Evolutionary conservation across 2,329 filamentous ascomycete genomes (phyloP).

Genomic region (Aspergillus cejpii): DNA sequence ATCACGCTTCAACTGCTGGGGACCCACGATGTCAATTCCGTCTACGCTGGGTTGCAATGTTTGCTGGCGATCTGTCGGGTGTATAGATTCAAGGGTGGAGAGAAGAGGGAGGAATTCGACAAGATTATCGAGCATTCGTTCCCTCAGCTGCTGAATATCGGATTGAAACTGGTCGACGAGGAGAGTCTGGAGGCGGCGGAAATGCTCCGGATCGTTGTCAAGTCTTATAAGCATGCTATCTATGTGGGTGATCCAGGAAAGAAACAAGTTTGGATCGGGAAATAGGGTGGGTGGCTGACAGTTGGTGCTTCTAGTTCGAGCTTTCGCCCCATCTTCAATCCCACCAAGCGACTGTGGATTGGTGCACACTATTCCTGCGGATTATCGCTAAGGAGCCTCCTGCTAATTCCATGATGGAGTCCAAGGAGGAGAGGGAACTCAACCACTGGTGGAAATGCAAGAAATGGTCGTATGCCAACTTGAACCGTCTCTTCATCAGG

Average conservation of each 20-base stretch:
- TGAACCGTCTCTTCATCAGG: conserved; percentile 93
- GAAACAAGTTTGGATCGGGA: neutral
- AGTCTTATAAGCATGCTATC: conserved; percentile 96
- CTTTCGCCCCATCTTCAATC: conserved; percentile 70
- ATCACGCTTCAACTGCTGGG: conserved; percentile 84
- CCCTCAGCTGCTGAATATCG: conserved; percentile 77
- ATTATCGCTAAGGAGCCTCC: conserved; percentile 82
- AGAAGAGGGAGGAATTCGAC: conserved; percentile 78
- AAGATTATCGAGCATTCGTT: conserved; percentile 90
- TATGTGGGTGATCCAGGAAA: conserved; percentile 57
- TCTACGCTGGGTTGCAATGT: conserved; percentile 90
- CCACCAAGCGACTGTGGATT: conserved; percentile 78
- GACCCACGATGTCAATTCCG: conserved; percentile 75
- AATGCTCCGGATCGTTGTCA: conserved; percentile 91
- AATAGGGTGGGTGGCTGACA: conserved; percentile 22
- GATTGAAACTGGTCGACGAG: conserved; percentile 81
- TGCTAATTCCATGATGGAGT: conserved; percentile 68
- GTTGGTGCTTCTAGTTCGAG: conserved; percentile 60
- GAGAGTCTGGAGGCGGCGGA: conserved; percentile 90
- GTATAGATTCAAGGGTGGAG: conserved; percentile 86
- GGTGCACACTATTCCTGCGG: conserved; percentile 91
- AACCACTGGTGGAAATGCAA: conserved; percentile 99
- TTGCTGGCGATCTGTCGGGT: conserved; percentile 90
- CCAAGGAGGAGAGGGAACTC: conserved; percentile 75
- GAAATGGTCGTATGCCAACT: conserved; percentile 98